These are phyloP conservation scores for Ilex paraguariensis DNA, from an alignment of 305 asterid genomes.

Conservation along the genomic window DNA sequence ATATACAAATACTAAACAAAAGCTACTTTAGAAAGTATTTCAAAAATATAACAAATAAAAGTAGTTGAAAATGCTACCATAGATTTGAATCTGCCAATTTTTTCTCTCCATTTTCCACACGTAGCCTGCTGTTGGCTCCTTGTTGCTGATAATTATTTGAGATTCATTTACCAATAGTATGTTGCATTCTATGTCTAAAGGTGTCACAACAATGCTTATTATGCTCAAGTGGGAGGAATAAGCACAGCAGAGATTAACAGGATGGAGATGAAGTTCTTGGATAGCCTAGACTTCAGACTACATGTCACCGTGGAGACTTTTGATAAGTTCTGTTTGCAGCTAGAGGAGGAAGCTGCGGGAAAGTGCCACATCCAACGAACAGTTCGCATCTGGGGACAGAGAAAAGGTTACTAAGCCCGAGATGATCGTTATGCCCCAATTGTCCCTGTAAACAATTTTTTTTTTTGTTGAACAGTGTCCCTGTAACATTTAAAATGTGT, in stretches of 20 bases:
- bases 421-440: too few species aligned
- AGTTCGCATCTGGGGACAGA: conserved; percentile 15
- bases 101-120: not conserved
- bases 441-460: not conserved
- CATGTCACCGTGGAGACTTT: conserved; percentile 28
- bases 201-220: conserved; percentile 37
- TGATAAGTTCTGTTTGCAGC: conserved; percentile 22
- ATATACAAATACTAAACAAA: not conserved
- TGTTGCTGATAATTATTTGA: not conserved
- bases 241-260: conserved; percentile 35
- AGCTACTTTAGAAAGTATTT: not conserved
- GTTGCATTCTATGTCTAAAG: conserved; percentile 12
- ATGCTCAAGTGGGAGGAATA: conserved; percentile 43
- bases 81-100: not conserved
- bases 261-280: conserved; percentile 35
- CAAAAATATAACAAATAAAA: not conserved
- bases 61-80: not conserved
- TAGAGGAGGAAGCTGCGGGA: conserved; percentile 19
- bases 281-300: conserved; percentile 22
- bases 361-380: conserved; percentile 15
- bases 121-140: not conserved
- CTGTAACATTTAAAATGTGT: too few species aligned
- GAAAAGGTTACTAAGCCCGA: not conserved
- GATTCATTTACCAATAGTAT: not conserved
- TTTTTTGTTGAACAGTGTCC: not conserved